phyloP scores from a whole-genome alignment of 2,329 filamentous ascomycete species.

The Diaporthe sp. region DNA sequence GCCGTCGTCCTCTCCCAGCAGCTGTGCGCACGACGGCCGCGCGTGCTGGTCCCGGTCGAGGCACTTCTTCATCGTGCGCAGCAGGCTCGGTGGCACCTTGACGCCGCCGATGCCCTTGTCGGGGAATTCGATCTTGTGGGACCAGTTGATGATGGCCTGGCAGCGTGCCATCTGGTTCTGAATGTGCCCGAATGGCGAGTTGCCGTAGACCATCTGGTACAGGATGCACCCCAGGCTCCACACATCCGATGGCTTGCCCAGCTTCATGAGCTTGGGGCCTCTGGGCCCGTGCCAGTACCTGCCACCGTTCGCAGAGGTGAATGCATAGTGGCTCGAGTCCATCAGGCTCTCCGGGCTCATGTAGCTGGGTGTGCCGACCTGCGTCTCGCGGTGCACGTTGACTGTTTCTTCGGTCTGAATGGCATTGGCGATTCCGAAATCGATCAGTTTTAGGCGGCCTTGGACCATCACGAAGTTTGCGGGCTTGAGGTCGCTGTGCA shows the following conservation, averaged over 20 bases:
- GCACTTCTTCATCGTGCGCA: constrained; percentile 74
- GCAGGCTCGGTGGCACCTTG: constrained; percentile 69
- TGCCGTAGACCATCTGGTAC: constrained; percentile 98
- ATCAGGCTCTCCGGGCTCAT: constrained; percentile 97
- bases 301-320: constrained; percentile 56
- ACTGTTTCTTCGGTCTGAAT: constrained; percentile 96
- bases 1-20: constrained; percentile 70
- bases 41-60: constrained; percentile 73
- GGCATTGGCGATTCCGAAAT: constrained; percentile 98
- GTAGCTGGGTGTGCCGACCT: constrained; percentile 97
- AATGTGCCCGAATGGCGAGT: constrained; percentile 95
- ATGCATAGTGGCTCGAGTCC: constrained; percentile 76
- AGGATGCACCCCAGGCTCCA: constrained; percentile 97
- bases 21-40: constrained; percentile 74
- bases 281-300: constrained; percentile 49
- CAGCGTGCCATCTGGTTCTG: constrained; percentile 88
- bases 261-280: constrained; percentile 85
- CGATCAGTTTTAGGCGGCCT: constrained; percentile 93
- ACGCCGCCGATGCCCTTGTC: constrained; percentile 76
- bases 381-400: constrained; percentile 95
- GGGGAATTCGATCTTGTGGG: constrained; percentile 80
- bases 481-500: constrained; percentile 96
- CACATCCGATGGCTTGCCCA: constrained; percentile 95
- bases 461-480: constrained; percentile 96
- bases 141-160: constrained; percentile 86